phyloP scores from a whole-genome alignment of 306 rosid genomes.

The Pterocarpus macrocarpus region DNA sequence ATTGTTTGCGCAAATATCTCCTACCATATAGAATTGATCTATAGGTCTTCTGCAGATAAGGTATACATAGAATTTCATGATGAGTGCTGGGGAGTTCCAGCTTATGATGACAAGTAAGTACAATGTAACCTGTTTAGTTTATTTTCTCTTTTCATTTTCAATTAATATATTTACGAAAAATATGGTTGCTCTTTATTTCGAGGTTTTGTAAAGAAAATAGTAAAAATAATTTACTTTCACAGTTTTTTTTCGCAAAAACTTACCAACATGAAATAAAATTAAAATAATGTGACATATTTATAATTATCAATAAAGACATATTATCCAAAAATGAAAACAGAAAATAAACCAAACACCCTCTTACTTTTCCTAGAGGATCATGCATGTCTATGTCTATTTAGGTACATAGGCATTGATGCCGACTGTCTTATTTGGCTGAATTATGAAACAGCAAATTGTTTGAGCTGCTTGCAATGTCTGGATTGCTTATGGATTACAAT shows the following conservation, averaged over 20 bases:
- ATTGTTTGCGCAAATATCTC: no score
- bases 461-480: constrained; percentile 95
- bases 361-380: neutral
- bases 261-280: neutral
- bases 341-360: neutral
- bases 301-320: neutral
- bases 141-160: neutral
- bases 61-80: constrained; percentile 91
- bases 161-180: neutral
- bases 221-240: neutral
- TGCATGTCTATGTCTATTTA: neutral
- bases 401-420: neutral
- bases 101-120: constrained; percentile 83
- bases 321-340: neutral
- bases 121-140: neutral
- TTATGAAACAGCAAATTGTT: constrained; percentile 76
- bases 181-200: neutral
- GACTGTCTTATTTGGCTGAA: constrained; percentile 14
- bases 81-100: constrained; percentile 98
- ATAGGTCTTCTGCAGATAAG: constrained; percentile 68
- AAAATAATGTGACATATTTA: neutral
- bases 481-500: constrained; percentile 95
- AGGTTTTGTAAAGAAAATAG: neutral
- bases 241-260: neutral
- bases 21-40: neutral